These are phyloP conservation scores for Barbatosphaeria neglecta DNA, from an alignment of 495 filamentous ascomycete genomes.

Conservation along the genomic window DNA sequence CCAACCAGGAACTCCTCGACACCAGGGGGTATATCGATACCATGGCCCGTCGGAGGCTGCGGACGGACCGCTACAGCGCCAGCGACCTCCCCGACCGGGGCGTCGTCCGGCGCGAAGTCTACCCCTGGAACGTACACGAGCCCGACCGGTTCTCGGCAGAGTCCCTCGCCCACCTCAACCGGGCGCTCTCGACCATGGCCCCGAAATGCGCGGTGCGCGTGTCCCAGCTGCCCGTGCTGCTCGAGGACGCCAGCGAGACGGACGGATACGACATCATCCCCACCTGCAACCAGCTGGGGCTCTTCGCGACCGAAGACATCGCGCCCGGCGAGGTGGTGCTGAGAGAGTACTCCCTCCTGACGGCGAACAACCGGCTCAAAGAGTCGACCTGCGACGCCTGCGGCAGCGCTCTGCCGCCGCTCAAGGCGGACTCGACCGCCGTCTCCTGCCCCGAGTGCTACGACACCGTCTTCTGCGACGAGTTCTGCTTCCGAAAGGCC, in stretches of 20 bases:
- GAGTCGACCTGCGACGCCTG: slow-evolving; percentile 79
- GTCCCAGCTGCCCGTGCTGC: slow-evolving; percentile 57
- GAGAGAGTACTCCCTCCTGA: slow-evolving; percentile 65
- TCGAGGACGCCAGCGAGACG: slow-evolving; percentile 31
- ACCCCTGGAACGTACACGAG: slow-evolving; percentile 88
- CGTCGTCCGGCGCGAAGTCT: slow-evolving; percentile 71
- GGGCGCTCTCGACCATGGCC: slow-evolving; percentile 48
- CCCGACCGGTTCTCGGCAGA: slow-evolving; percentile 67
- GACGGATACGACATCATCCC: slow-evolving; percentile 34
- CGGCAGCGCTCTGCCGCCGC: slow-evolving; percentile 58
- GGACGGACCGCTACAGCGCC: slow-evolving; percentile 30
- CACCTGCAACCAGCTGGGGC: slow-evolving; percentile 65
- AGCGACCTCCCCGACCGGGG: slow-evolving; percentile 57
- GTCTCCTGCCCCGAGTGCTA: slow-evolving; percentile 63
- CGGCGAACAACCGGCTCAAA: slow-evolving; percentile 70
- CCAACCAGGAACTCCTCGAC: slow-evolving; percentile 35
- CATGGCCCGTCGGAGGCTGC: slow-evolving; percentile 32
- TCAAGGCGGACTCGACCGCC: slow-evolving; percentile 30
- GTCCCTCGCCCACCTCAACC: slow-evolving; percentile 56
- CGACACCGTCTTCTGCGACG: slow-evolving; percentile 78
- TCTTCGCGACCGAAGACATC: slow-evolving; percentile 81
- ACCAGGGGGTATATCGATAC: slow-evolving; percentile 35
- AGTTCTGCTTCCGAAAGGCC: slow-evolving; percentile 59
- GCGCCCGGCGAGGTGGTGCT: slow-evolving; percentile 65
- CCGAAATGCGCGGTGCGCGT: slow-evolving; percentile 62